Evolutionary conservation across 176 grass and related monocot genomes (phyloP), one percentile per base, ranked within the genome.

Genomic region (Zea mays): DNA sequence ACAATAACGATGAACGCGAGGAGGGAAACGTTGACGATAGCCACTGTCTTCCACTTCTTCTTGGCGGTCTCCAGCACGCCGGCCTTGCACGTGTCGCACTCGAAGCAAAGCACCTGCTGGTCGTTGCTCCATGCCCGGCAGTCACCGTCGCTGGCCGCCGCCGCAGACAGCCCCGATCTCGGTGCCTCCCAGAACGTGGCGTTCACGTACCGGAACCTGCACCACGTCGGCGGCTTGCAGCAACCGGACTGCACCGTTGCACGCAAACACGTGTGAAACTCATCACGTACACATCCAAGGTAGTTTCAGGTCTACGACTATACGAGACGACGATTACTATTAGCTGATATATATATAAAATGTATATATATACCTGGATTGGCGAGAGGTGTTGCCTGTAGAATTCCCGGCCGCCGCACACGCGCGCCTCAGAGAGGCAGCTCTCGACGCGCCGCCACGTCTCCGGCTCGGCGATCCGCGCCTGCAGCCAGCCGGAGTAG

Each of bases 41-140:
- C 70, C 13, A 77, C 76, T 7, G 21, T 62, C 79, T 85, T 92
- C 93, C 93, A 96, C 78, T 86, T 96, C 40, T 16, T 81, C 76
- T 81, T 84, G 38, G 82, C 64, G 8, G 82, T 92, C 20, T 82
- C 90, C 43, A 96, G 76, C 76, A 90, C 87, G 60, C 86, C 89
- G 14, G 75, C 85, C 81, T 92, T 90, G 89, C 93, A 96, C 1
- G 89, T 86, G 46, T 96, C 85, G 78, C 93, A 92, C 43, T 63
- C 69, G 64, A 90, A 96, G 77, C 93, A 96, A 36, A 96, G 80
- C 39, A 79, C 73, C 13, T 42, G 42, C 72, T 37, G 60, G 37
- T 87, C 71, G 41, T 87, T 96, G 73, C 81, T 91, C 89, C 93
- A 96, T 8, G 69, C 82, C 50, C 67, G 70, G 81, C 93, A 96